Evolutionary conservation across 1,284 basidiomycete genomes (phyloP), one percentile per base, ranked within the genome.

Genomic region (Irpex sp.): DNA sequence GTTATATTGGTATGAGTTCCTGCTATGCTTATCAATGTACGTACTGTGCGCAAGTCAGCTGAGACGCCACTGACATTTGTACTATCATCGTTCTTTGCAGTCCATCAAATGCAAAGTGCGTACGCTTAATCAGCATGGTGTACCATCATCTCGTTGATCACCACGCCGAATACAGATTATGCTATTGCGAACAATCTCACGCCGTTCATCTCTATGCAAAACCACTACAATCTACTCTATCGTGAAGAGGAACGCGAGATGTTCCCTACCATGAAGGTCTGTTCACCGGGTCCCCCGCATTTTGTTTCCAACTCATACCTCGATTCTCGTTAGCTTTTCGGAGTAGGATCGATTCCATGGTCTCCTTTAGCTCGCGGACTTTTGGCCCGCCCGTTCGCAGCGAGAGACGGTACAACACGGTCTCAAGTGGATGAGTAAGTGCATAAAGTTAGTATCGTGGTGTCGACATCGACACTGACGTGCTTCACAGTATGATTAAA

Each of bases 161-260:
- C 26, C 26, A 26, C 4, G 4, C 26, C 4, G 26, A 26, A 26
- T 6, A 5, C 31, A 61, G 43, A 61, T 43, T 61, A 61, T 33
- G 61, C 61, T 5, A 61, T 58, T 46, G 56, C 72, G 37, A 81
- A 88, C 72, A 79, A 81, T 13, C 76, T 87, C 35, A 88, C 86
- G 0, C 84, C 83, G 0, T 88, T 88, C 75, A 84, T 88, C 68
- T 84, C 82, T 8, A 89, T 90, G 88, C 89, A 92, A 71, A 87
- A 88, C 70, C 84, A 83, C 60, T 80, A 85, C 68, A 81, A 70
- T 46, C 68, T 84, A 1, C 63, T 83, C 9, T 88, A 89, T 66
- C 78, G 87, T 15, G 87, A 90, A 67, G 86, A 88, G 66, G 86
- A 87, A 69, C 76, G 85, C 8, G 86, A 89, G 72, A 88, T 89